Percentiles rank a stretch among this genome's conserved stretches.
phyloP scores from a whole-genome alignment of 345 rosid species.

The Reutealis trisperma region DNA sequence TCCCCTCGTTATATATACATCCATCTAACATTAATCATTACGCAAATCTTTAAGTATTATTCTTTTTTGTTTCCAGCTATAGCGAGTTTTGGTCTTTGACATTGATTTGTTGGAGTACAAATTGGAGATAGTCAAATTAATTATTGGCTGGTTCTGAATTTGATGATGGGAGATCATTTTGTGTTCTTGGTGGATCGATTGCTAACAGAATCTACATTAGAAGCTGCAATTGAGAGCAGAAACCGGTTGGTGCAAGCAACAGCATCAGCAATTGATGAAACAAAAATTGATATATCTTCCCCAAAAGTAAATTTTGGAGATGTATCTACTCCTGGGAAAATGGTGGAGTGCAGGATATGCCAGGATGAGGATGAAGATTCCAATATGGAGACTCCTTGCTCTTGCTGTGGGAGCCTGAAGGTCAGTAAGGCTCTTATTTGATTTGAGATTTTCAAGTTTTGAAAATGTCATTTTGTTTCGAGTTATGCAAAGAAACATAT shows the following conservation, averaged over 20 bases:
- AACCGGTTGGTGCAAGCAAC: conserved; percentile 48
- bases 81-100: conserved; percentile 10
- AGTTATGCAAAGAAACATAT: neutral
- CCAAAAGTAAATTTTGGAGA: conserved; percentile 45
- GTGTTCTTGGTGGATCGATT: conserved; percentile 84
- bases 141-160: conserved; percentile 9
- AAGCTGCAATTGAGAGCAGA: conserved; percentile 80
- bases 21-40: too few species aligned
- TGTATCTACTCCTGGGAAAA: conserved; percentile 38
- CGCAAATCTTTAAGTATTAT: neutral
- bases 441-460: neutral
- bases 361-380: conserved; percentile 85
- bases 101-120: conserved; percentile 8
- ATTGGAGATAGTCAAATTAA: conserved; percentile 5
- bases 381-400: conserved; percentile 90
- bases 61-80: neutral
- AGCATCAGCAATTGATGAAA: conserved; percentile 32
- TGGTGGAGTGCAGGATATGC: conserved; percentile 93
- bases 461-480: neutral
- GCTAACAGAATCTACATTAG: conserved; percentile 78
- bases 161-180: conserved; percentile 88
- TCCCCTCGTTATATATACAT: neutral
- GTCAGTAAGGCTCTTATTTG: conserved; percentile 31
- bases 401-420: conserved; percentile 93
- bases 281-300: conserved; percentile 27